Conservation (phyloP, 495 filamentous ascomycete species). For the Hypomontagnella monticulosa region DNA sequence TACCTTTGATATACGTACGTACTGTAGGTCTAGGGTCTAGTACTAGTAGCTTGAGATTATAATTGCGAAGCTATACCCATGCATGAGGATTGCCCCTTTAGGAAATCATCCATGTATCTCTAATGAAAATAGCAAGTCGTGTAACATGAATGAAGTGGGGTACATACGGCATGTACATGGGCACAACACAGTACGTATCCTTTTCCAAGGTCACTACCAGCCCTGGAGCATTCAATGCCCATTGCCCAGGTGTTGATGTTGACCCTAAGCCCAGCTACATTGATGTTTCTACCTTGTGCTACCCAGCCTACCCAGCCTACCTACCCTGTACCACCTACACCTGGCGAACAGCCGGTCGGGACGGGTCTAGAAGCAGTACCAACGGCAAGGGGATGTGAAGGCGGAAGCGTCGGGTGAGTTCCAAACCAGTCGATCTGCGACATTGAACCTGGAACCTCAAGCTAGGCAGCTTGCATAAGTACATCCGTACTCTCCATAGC, state of each 20-base stretch:
- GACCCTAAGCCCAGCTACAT: no score
- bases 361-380: conserved; percentile 27
- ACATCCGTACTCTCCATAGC: no score
- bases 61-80: background rate
- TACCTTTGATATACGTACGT: no score
- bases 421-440: conserved; percentile 35
- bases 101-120: conserved; percentile 21
- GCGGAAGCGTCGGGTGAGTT: conserved; percentile 38
- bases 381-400: conserved; percentile 8
- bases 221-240: no score
- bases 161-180: background rate
- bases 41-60: no score
- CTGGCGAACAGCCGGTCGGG: conserved; percentile 32
- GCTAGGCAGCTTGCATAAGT: background rate
- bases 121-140: background rate
- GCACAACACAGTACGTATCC: background rate
- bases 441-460: background rate
- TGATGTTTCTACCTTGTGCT: background rate
- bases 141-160: no score
- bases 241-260: no score
- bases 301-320: no score
- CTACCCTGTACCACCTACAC: conserved; percentile 24
- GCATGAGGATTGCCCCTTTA: conserved; percentile 13
- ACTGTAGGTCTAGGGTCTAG: no score
- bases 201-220: no score